A percentile compares a stretch with the other conserved stretches of the same genome.
These are phyloP conservation scores for Quercus parvula DNA, from an alignment of 306 rosid genomes.

Conservation along the genomic window DNA sequence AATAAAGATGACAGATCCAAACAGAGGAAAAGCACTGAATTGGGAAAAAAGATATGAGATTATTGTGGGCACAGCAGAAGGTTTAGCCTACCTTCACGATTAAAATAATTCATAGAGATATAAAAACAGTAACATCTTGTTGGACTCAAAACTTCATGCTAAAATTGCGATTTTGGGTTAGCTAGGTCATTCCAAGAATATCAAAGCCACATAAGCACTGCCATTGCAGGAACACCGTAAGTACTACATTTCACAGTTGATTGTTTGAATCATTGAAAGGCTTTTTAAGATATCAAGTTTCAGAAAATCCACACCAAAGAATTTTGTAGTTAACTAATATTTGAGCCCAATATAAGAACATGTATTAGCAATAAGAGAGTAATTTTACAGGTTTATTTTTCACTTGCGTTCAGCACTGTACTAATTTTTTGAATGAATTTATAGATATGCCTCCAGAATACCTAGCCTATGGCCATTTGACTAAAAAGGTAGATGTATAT, in stretches of 20 bases:
- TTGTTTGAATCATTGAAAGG: not conserved
- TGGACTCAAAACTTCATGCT: conserved; percentile 72
- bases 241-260: not conserved
- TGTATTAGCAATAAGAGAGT: not conserved
- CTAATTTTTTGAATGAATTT: not conserved
- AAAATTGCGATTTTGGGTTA: conserved; percentile 97
- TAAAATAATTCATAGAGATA: conserved; percentile 86
- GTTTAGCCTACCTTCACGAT: conserved; percentile 73
- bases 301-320: not conserved
- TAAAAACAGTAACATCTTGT: conserved; percentile 85
- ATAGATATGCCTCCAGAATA: conserved; percentile 97
- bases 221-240: conserved; percentile 90
- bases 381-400: not conserved
- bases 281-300: not conserved
- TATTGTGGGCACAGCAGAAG: conserved; percentile 74
- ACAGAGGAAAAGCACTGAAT: conserved; percentile 54
- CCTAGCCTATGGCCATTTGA: conserved; percentile 87
- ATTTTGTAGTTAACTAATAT: not conserved
- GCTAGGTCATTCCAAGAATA: conserved; percentile 87
- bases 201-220: conserved; percentile 89
- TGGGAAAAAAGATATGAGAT: conserved; percentile 84
- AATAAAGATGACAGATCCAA: conserved; percentile 41
- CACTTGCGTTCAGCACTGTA: not conserved
- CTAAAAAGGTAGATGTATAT: conserved; percentile 83
- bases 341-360: not conserved